Evolutionary conservation across 257 asterid genomes (phyloP).

Genomic region (Solanum sitiens): DNA sequence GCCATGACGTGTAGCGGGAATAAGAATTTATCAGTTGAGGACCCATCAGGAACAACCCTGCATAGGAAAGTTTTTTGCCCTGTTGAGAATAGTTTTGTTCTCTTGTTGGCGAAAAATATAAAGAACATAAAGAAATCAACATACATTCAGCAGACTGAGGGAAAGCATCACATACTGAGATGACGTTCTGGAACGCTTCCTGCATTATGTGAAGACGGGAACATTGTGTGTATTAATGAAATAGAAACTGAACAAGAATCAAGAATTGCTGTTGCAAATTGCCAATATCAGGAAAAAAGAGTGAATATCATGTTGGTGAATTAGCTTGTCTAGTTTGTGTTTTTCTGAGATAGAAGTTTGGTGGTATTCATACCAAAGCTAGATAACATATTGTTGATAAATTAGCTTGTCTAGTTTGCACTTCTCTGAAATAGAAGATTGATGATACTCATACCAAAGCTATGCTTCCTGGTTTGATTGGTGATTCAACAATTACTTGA

Average conservation of each 20-base stretch:
- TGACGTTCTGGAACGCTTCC: conserved; percentile 45
- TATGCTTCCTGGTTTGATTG: conserved; percentile 55
- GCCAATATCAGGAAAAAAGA: background rate
- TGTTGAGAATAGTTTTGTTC: background rate
- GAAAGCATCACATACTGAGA: conserved; percentile 50
- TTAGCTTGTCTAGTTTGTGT: background rate
- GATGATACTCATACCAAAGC: conserved; percentile 33
- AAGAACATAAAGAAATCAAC: conserved; percentile 1
- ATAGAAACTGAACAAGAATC: background rate
- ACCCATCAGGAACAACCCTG: conserved; percentile 48
- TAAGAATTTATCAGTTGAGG: conserved; percentile 20
- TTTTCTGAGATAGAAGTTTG: background rate
- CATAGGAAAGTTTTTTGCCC: conserved; percentile 4
- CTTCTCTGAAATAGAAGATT: background rate
- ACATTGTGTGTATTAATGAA: background rate
- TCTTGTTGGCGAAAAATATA: background rate
- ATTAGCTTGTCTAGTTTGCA: background rate
- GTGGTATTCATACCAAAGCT: background rate
- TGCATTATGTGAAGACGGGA: conserved; percentile 5
- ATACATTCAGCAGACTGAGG: conserved; percentile 61
- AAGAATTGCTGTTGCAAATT: background rate
- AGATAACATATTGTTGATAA: background rate
- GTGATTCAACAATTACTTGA: conserved; percentile 49
- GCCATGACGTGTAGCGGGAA: background rate
- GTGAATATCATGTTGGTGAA: background rate